These are phyloP conservation scores for Pezicula carpinea DNA, from an alignment of 2,329 filamentous ascomycete species.

Conservation along the genomic window DNA sequence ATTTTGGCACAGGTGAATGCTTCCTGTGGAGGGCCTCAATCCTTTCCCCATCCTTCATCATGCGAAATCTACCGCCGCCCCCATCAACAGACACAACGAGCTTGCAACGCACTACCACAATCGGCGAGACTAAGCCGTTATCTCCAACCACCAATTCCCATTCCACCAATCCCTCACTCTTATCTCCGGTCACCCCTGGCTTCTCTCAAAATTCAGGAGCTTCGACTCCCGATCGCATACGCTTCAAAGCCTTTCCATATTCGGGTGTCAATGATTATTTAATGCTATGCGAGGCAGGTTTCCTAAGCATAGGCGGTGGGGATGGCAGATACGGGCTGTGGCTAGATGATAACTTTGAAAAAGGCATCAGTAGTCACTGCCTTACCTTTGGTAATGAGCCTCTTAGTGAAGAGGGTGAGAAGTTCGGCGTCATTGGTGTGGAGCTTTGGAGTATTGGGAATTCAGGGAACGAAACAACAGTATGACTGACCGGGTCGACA, in stretches of 20 bases:
- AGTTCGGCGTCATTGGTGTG: slow-evolving; percentile 86
- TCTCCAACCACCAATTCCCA: slow-evolving; percentile 14
- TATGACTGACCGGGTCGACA: not conserved
- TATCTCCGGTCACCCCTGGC: slow-evolving; percentile 18
- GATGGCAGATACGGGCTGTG: slow-evolving; percentile 92
- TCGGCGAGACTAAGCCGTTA: slow-evolving; percentile 27
- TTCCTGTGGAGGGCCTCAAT: slow-evolving; percentile 80
- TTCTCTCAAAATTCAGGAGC: slow-evolving; percentile 24
- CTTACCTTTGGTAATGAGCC: slow-evolving; percentile 94
- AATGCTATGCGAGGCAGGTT: slow-evolving; percentile 85
- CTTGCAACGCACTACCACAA: slow-evolving; percentile 56
- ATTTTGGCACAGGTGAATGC: slow-evolving; percentile 95
- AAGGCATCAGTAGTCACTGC: slow-evolving; percentile 77
- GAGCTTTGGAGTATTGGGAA: slow-evolving; percentile 91
- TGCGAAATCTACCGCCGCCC: slow-evolving; percentile 58
- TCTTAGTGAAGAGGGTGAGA: slow-evolving; percentile 85
- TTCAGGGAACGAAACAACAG: not conserved
- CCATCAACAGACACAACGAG: slow-evolving; percentile 63
- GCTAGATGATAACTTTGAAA: slow-evolving; percentile 81
- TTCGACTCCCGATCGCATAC: slow-evolving; percentile 67
- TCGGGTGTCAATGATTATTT: slow-evolving; percentile 95
- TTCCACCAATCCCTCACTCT: slow-evolving; percentile 11
- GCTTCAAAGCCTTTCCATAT: slow-evolving; percentile 97
- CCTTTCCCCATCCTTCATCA: slow-evolving; percentile 46
- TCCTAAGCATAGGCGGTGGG: slow-evolving; percentile 79